Evolutionary conservation across 1,284 basidiomycete genomes (phyloP).

Genomic region (Trichosporon faecale): DNA sequence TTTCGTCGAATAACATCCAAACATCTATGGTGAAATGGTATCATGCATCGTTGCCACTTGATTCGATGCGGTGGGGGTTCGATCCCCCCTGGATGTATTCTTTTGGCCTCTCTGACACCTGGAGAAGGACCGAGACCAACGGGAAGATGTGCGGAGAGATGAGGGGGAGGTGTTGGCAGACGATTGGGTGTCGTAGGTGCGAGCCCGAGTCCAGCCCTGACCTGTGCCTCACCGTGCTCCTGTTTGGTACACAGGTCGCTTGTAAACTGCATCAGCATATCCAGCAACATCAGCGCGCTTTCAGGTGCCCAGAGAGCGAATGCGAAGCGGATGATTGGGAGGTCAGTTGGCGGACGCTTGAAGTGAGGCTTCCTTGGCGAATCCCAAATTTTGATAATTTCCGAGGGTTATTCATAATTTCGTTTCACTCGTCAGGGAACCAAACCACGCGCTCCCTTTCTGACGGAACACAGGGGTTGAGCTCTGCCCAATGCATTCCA

Average conservation of each 20-base stretch:
- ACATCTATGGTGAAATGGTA: slow-evolving; percentile 9
- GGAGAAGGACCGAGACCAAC: not conserved
- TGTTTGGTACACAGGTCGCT: not conserved
- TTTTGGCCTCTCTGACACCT: not conserved
- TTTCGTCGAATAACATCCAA: no score
- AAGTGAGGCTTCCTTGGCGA: no score
- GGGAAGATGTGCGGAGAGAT: not conserved
- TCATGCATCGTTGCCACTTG: slow-evolving; percentile 6
- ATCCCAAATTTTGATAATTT: no score
- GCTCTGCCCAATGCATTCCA: no score
- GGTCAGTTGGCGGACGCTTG: no score
- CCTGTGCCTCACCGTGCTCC: not conserved
- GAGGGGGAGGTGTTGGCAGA: not conserved
- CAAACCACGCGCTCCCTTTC: no score
- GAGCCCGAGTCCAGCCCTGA: not conserved
- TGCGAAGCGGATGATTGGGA: no score
- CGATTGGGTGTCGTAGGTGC: not conserved
- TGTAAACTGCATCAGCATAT: not conserved
- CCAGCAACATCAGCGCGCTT: no score
- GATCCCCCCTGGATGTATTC: slow-evolving; percentile 7
- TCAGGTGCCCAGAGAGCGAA: no score
- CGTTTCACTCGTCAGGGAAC: no score
- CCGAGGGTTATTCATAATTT: no score
- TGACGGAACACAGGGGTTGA: no score
- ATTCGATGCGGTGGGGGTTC: slow-evolving; percentile 5